A percentile compares a stretch with the other conserved stretches of the same genome.
Evolutionary conservation across 2,329 filamentous ascomycete genomes (phyloP).

Genomic region (Xylaria sp.): DNA sequence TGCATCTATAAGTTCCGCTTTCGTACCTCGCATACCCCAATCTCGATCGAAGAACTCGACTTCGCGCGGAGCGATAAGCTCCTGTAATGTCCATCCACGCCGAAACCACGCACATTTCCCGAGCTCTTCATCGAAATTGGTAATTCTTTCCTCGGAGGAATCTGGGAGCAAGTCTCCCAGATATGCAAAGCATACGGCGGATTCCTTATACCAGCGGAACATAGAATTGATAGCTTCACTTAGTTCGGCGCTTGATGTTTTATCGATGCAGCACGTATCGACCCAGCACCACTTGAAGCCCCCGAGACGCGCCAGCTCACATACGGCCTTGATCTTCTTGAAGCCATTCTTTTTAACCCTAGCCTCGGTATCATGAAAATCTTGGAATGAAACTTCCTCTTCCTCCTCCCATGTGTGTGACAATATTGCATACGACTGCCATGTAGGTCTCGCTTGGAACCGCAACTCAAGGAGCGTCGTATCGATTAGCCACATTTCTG

Average conservation of each 20-base stretch:
- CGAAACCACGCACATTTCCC: conserved; percentile 25
- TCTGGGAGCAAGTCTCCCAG: conserved; percentile 11
- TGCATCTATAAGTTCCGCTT: conserved; percentile 11
- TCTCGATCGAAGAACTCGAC: conserved; percentile 23
- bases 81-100: conserved; percentile 35
- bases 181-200: conserved; percentile 27
- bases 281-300: conserved; percentile 26
- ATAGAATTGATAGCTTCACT: conserved; percentile 36
- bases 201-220: conserved; percentile 32
- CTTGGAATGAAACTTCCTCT: conserved; percentile 30
- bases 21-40: conserved; percentile 24
- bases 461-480: conserved; percentile 27
- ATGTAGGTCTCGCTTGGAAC: conserved; percentile 1
- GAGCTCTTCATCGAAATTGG: background rate
- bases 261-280: conserved; percentile 36
- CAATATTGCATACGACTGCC: conserved; percentile 23
- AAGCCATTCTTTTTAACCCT: conserved; percentile 15
- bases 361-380: conserved; percentile 12
- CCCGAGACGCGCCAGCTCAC: conserved; percentile 11
- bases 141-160: background rate
- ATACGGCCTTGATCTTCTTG: conserved; percentile 11
- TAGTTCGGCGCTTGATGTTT: conserved; percentile 28
- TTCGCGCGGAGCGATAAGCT: conserved; percentile 27
- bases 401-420: conserved; percentile 30
- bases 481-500: conserved; percentile 26